phyloP scores from a whole-genome alignment of 1,284 basidiomycete species.

The Omphalotus olearius region DNA sequence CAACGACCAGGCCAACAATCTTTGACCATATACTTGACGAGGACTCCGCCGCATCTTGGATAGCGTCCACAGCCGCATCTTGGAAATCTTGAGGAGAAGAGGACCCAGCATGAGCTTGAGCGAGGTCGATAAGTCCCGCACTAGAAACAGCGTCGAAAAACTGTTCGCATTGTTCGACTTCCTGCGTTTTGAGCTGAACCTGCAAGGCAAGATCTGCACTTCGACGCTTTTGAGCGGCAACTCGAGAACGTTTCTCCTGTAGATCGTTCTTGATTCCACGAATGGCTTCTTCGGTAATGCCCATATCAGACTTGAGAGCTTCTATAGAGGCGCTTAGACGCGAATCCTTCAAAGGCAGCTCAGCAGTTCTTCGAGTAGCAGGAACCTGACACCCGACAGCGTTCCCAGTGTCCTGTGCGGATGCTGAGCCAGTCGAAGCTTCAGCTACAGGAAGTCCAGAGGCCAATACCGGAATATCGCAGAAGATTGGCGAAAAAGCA shows the following conservation, averaged over 20 bases:
- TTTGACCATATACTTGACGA: conserved; percentile 26
- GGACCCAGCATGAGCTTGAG: not conserved
- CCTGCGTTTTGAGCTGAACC: conserved; percentile 4
- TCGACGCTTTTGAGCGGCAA: conserved; percentile 2
- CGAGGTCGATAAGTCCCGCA: not conserved
- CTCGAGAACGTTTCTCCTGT: conserved; percentile 1
- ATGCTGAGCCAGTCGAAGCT: not conserved
- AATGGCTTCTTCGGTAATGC: not conserved
- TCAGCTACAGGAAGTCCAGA: not conserved
- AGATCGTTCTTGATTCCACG: conserved; percentile 4
- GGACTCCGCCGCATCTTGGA: conserved; percentile 26
- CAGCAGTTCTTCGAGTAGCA: conserved; percentile 2
- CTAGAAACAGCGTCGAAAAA: conserved; percentile 3
- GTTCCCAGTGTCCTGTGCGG: not conserved
- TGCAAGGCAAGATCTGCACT: not conserved
- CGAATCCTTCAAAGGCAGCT: not conserved
- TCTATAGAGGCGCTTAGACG: conserved; percentile 7
- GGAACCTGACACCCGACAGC: not conserved
- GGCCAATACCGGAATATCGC: not conserved
- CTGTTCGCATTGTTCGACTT: conserved; percentile 5
- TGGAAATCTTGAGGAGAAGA: conserved; percentile 21
- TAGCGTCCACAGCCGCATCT: conserved; percentile 32
- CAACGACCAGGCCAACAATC: conserved; percentile 27
- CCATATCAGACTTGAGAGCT: not conserved
- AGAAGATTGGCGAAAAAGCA: conserved; percentile 4